phyloP scores from a whole-genome alignment of 2,329 filamentous ascomycete species.

The Cladosporium sp. region DNA sequence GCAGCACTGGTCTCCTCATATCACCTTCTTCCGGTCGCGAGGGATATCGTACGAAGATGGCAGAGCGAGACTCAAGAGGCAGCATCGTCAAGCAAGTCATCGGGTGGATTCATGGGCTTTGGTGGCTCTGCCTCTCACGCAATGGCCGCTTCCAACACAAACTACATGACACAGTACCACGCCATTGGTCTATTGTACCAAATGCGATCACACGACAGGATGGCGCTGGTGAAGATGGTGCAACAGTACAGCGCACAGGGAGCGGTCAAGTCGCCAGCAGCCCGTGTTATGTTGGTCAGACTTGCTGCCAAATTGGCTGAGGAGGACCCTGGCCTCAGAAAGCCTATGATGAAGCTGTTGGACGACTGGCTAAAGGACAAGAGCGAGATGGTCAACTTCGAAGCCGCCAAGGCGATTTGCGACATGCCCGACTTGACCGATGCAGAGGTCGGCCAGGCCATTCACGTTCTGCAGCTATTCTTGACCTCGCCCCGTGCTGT shows the following conservation, averaged over 20 bases:
- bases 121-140: constrained; percentile 72
- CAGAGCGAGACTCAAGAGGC: constrained; percentile 98
- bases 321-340: constrained; percentile 82
- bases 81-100: constrained; percentile 82
- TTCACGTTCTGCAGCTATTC: constrained; percentile 94
- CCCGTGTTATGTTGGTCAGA: constrained; percentile 85
- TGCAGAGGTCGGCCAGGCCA: constrained; percentile 82
- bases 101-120: constrained; percentile 87
- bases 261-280: constrained; percentile 90
- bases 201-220: constrained; percentile 94
- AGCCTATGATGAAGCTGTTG: constrained; percentile 94
- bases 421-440: constrained; percentile 91
- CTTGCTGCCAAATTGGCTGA: constrained; percentile 90
- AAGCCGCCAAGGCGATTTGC: constrained; percentile 96
- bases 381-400: constrained; percentile 99
- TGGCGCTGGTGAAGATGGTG: constrained; percentile 99
- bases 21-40: constrained; percentile 92
- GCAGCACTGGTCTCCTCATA: constrained; percentile 95
- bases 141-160: constrained; percentile 72
- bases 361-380: constrained; percentile 97
- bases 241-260: constrained; percentile 93
- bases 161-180: constrained; percentile 97
- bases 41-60: constrained; percentile 94
- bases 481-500: constrained; percentile 91
- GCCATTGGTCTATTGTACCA: constrained; percentile 96